Evolutionary conservation across 2,329 filamentous ascomycete species (phyloP), one percentile per base, ranked within the genome.

Genomic region (Epichloe uncinata): DNA sequence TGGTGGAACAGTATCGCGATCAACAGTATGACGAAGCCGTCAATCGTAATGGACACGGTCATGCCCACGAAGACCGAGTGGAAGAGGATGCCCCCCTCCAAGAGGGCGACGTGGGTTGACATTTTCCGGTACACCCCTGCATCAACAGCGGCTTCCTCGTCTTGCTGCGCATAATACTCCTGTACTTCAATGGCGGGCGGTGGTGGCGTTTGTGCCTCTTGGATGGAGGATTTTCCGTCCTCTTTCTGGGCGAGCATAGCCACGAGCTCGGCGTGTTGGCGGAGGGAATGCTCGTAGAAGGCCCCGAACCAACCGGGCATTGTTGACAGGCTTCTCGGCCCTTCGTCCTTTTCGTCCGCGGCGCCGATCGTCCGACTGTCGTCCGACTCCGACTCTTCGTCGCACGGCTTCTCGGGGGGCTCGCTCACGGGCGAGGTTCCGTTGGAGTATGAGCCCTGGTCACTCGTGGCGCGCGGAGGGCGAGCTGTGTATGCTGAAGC

Each of bases 21-120:
- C 7, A 86, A 71, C 4, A 87, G 73, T 26, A 86, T 71, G 50
- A 82, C 64, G 62, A 85, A 86, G 4, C 80, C 77, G 1, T 84
- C 79, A 1, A 78, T 77, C 18, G 82, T 82, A 55, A 87, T 82
- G 26, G 79, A 83, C 26, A 87, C 67, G 0, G 84, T 84, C 73
- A 86, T 84, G 51, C 82, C 82, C 50, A 87, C 83, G 62, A 87
- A 87, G 52, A 89, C 76, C 53, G 81, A 85, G 66, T 89, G 85
- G 62, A 89, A 89, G 11, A 89, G 71, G 55, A 89, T 89, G 53
- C 85, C 85, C 50, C 84, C 82, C 64, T 89, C 85, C 5, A 89
- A 74, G 3, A 89, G 73, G 4, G 85, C 77, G 56, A 86, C 87
- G 65, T 89, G 85, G 57, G 87, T 72, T 3, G 84, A 75, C 63